These are phyloP conservation scores for Diaporthe sp. DNA, from an alignment of 2,329 filamentous ascomycete genomes.

Conservation along the genomic window DNA sequence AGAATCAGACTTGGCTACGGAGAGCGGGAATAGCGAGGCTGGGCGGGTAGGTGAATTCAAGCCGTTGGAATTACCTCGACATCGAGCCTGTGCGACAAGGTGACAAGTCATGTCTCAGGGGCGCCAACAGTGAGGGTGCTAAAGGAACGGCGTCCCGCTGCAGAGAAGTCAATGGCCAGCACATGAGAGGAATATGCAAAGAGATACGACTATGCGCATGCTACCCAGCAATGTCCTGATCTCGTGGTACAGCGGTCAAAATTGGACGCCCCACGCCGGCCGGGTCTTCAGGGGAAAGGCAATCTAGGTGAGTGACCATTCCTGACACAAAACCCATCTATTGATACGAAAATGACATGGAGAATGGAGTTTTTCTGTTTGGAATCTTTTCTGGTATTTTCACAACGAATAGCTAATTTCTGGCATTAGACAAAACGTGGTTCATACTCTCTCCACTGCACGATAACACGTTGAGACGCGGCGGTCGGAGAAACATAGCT, in stretches of 20 bases:
- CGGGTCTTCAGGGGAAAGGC: neutral
- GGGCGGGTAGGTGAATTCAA: constrained; percentile 2
- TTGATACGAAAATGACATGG: neutral
- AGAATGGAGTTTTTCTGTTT: too few relatives aligned
- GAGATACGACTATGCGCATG: neutral
- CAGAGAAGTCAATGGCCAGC: too few relatives aligned
- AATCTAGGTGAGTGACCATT: neutral
- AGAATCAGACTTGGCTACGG: constrained; percentile 2
- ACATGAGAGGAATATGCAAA: neutral
- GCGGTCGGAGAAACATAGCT: neutral
- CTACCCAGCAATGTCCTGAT: neutral
- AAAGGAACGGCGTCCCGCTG: neutral
- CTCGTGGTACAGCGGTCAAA: too few relatives aligned
- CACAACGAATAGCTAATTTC: neutral
- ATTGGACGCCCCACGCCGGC: neutral
- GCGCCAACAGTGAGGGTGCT: neutral
- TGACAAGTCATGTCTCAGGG: neutral
- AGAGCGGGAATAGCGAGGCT: neutral
- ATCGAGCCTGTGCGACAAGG: neutral
- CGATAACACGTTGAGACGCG: neutral
- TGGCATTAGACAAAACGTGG: neutral
- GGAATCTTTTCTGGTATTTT: neutral
- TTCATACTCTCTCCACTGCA: neutral
- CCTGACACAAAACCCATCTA: neutral
- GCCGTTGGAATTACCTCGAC: neutral